Evolutionary conservation across 805 yeast species (phyloP), one percentile per base, ranked within the genome.

Genomic region (Candida golubevii): DNA sequence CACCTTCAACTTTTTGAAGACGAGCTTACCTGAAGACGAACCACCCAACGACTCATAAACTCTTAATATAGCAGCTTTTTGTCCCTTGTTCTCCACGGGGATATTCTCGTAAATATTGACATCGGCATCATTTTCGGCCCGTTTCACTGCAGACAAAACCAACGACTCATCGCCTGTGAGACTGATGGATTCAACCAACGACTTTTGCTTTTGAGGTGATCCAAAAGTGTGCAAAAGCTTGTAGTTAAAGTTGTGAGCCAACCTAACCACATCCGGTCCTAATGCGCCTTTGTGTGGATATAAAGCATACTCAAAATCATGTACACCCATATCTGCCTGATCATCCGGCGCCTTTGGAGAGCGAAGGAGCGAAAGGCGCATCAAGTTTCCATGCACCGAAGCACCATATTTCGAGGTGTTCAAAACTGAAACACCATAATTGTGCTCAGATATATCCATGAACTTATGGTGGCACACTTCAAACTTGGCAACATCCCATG

Each of bases 401-500:
- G 88, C 95, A 8, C 99, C 99, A 60, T 88, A 91, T 63, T 91
- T 91, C 59, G 82, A 77, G 65, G 88, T 83, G 62, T 90, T 91
- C 57, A 91, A 61, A 13, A 91, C 67, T 0, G 95, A 75, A 10
- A 89, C 96, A 59, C 99, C 99, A 58, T 88, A 90, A 49, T 77
- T 79, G 62, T 72, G 79, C 58, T 88, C 98, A 26, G 95, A 85
- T 56, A 86, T 81, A 61, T 91, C 99, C 55, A 95, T 91, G 67
- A 88, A 91, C 59, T 87, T 87, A 64, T 93, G 99, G 58, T 85
- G 88, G 58, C 96, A 87, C 9, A 89, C 96, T 66, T 91, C 99
- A 63, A 91, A 91, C 62, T 89, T 90, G 46, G 98, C 98, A 30
- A 85, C 84, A 58, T 91, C 99, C 98, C 98, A 91, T 0, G 88